Percentiles rank a stretch among this genome's conserved stretches.
Evolutionary conservation across 2,329 filamentous ascomycete genomes (phyloP).

Genomic region (Fusarium sp.): DNA sequence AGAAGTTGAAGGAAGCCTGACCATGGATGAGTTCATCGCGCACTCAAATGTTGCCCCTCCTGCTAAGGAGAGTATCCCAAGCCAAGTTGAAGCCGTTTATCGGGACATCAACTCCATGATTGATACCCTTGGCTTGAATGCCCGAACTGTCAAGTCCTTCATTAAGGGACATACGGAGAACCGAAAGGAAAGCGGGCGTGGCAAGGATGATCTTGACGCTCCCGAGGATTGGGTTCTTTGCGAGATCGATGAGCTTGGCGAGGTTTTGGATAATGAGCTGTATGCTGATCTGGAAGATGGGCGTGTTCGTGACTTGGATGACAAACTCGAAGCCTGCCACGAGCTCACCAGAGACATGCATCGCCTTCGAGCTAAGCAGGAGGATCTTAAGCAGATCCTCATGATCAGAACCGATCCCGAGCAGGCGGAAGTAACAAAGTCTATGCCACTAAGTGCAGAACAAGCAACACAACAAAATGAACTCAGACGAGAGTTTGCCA

Average conservation of each 20-base stretch:
- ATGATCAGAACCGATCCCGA: slow-evolving; percentile 75
- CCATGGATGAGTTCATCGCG: slow-evolving; percentile 75
- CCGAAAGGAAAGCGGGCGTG: slow-evolving; percentile 64
- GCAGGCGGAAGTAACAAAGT: slow-evolving; percentile 70
- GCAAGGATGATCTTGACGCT: slow-evolving; percentile 74
- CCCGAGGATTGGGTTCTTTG: slow-evolving; percentile 78
- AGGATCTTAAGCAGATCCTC: slow-evolving; percentile 82
- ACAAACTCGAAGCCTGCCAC: slow-evolving; percentile 74
- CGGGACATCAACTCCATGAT: slow-evolving; percentile 94
- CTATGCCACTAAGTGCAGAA: slow-evolving; percentile 83
- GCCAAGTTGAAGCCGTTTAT: slow-evolving; percentile 75
- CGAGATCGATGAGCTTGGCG: slow-evolving; percentile 76
- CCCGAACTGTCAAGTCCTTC: slow-evolving; percentile 71
- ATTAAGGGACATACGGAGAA: slow-evolving; percentile 74
- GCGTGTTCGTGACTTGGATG: slow-evolving; percentile 73
- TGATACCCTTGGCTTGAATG: slow-evolving; percentile 89
- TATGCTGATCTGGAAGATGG: slow-evolving; percentile 72
- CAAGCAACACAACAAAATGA: slow-evolving; percentile 86
- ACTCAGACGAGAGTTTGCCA: slow-evolving; percentile 78
- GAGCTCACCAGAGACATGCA: slow-evolving; percentile 76
- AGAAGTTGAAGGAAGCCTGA: slow-evolving; percentile 69
- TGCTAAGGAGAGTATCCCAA: slow-evolving; percentile 67
- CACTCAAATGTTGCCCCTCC: slow-evolving; percentile 65
- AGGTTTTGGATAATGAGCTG: slow-evolving; percentile 72
- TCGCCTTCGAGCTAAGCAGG: slow-evolving; percentile 78